phyloP scores from a whole-genome alignment of 441 rosid genomes.

The Pelargonium cotyledonis region DNA sequence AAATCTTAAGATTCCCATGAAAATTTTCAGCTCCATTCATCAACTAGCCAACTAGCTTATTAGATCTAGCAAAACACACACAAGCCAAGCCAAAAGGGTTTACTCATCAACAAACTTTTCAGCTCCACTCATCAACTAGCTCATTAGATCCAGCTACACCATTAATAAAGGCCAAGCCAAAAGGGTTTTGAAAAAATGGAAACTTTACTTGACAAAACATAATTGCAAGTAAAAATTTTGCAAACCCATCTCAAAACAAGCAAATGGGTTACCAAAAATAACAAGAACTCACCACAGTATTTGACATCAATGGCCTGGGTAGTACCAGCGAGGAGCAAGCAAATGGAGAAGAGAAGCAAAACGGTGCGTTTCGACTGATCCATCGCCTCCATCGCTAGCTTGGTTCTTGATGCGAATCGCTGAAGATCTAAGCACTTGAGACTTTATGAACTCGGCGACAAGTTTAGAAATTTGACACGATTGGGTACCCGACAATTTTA shows the following conservation, averaged over 20 bases:
- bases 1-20: background rate
- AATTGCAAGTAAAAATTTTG: background rate
- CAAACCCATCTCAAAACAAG: background rate
- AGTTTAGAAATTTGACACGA: background rate
- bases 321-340: constrained; percentile 22
- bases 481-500: background rate
- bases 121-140: background rate
- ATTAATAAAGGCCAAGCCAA: background rate
- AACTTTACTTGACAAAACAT: background rate
- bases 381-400: background rate
- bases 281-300: constrained; percentile 6
- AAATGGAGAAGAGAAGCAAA: constrained; percentile 18
- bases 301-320: constrained; percentile 27
- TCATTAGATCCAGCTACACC: background rate
- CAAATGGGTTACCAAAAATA: background rate
- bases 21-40: background rate
- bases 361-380: background rate
- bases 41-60: background rate
- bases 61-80: too few relatives aligned
- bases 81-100: background rate
- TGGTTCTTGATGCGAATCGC: too few relatives aligned
- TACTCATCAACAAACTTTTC: too few relatives aligned
- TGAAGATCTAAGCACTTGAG: background rate
- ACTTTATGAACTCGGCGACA: background rate
- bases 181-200: background rate